Base-by-base conservation (phyloP, 768 basidiomycete genomes). In the Phanerodontia chrysosporium region DNA sequence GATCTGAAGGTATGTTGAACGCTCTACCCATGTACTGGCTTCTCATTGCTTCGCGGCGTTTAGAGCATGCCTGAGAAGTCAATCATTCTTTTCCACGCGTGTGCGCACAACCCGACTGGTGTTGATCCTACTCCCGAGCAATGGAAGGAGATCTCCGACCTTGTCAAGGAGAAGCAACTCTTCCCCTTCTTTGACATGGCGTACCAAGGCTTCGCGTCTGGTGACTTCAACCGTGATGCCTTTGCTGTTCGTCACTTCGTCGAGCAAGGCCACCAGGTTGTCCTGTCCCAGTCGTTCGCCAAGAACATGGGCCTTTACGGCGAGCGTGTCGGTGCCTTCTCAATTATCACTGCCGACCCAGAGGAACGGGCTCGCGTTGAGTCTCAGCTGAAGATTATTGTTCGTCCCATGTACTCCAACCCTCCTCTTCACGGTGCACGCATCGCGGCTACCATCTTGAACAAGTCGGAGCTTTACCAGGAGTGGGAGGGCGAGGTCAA, bases 101-200 rank as follows among this genome's bases (percentile, higher is more conserved):
- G 97, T 74, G 97, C 96, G 27, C 94, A 98, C 81, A 99, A 99
- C 76, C 96, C 96, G n/a, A 95, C 94, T 36, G 96, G 97, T 62
- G 83, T 98, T 64, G 97, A 99, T 76, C 95, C 94, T 29, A 97
- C 95, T 10, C 83, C 81, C 22, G 87, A 85, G 51, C 95, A 99
- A 76, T 99, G 97, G 97, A 82, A 80, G 61, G 83, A 91, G 72
- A 86, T 99, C 62, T 93, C 91, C 45, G 83, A 93, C 66, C 78
- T 98, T 60, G 75, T 96, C 65, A 86, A 91, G 69, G 89, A 93
- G 78, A 92, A 84, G 79, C 84, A 86, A 63, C 83, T 96, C 66
- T 96, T 98, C 86, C 91, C 96, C 54, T 94, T 98, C 85, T 98
- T 98, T 73, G 97, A 99, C 76, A 98, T 98, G 95, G 96, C 97